Base-by-base conservation (phyloP, 140 eudicot genomes). In the Ambrosia hybrid region DNA sequence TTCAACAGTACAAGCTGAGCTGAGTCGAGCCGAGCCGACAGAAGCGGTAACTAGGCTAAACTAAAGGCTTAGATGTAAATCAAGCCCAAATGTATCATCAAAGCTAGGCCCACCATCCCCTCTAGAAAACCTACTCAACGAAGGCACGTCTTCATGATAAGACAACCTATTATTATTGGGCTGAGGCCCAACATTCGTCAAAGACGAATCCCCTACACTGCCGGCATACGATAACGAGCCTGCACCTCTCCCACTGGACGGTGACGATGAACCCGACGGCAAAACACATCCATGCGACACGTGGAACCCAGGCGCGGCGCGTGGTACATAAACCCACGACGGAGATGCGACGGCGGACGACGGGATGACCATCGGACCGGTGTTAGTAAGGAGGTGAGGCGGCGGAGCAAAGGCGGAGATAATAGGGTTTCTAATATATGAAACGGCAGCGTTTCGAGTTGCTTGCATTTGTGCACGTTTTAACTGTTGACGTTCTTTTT, bases 381-480 rank as follows among this genome's bases (percentile, higher is more conserved):
- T 68, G 10, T 81, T 78, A 1, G 85, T 58, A 5, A 91, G 82
- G 79, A 91, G 92, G 78, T 91, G 95, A 49, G 89, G 71, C 65
- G 97, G 95, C 39, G 96, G 96, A 6, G 95, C 87, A 11, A 91
- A 91, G 73, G 97, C 97, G 69, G 85, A 81, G 41, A 81, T 69
- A 0, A 81, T 76, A 13, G 85, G 85, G 67, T 81, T 81, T 46
- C 85, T 45, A 37, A 81, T 81, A 6, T 81, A 81, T 0, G 85
- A 81, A 59, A 81, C 82, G 73, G 85, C 85, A 2, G 95, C 97
- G 93, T 88, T 88, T 45, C 97, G 86, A 15, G 76, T 82, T 11
- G 97, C 97, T 75, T 91, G 97, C 88, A 91, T 86, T 81, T 91
- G 97, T 0, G 95, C 97, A 46, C 97, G 93, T 70, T 91, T 91